Base-by-base conservation (phyloP, 1,139 yeast species). In the Scheffersomyces lignicola region DNA sequence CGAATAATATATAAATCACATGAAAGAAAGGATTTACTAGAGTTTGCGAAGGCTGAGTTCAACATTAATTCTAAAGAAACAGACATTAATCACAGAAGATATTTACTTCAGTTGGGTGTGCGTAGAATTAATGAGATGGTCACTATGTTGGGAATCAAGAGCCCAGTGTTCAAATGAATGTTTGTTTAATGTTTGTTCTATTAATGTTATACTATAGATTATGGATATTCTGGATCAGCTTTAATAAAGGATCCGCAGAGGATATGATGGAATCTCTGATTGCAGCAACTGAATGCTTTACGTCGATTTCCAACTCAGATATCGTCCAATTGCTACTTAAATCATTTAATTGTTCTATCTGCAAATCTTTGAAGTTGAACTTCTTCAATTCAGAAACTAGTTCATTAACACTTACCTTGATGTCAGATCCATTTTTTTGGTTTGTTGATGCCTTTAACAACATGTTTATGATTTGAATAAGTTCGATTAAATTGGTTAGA, bases 1-100 rank as follows among this genome's bases (percentile, higher is more conserved):
- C 42, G 74, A 29, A 49, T 60, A 30, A 51, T 69, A 16, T 62
- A 65, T 42, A 55, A 56, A 34, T 58, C 59, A 32, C 74, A 69
- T 43, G 73, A 70, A 40, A 55, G 54, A 23, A 43, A 51, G 1
- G 73, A 65, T n/a, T 47, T 70, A 32, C 51, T 66, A 33, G 44
- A 38, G 13, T 66, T 51, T 43, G 59, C 62, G 3, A 52, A 64
- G 33, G 59, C 48, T 10, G 76, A 70, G 44, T 70, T 70, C 45
- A 54, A 52, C 26, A 39, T 55, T 29, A 52, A 56, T 32, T 46
- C 49, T 9, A 36, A 50, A 12, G 56, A 51, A 31, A 53, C 58
- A 17, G 69, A 66, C 34, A 51, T 69, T 33, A 50, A 52, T 15
- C 67, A 69, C 35, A 45, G 75, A 28, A 62, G 60, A 43, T 70